These are phyloP conservation scores for Leptodontidium sp. DNA, from an alignment of 2,329 filamentous ascomycete species.

Conservation along the genomic window DNA sequence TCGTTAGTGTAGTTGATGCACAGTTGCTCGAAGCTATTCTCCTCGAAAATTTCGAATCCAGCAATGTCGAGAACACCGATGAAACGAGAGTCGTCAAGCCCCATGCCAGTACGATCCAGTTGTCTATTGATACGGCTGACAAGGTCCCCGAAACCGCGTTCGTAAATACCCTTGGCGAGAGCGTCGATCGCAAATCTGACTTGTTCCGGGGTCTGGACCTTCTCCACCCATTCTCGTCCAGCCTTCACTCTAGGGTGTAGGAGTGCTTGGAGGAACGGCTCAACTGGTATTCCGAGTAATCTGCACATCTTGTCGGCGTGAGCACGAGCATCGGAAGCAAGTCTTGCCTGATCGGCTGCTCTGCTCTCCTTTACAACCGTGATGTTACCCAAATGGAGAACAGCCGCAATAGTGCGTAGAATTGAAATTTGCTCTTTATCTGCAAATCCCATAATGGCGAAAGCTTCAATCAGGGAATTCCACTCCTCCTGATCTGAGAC, in stretches of 20 bases:
- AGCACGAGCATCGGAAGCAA: constrained; percentile 77
- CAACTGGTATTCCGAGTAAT: constrained; percentile 83
- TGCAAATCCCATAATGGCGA: constrained; percentile 91
- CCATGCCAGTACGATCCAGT: constrained; percentile 84
- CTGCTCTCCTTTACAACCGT: constrained; percentile 89
- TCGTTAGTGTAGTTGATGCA: constrained; percentile 99
- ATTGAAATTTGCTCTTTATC: constrained; percentile 85
- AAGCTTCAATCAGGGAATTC: constrained; percentile 89
- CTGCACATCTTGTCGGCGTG: constrained; percentile 82
- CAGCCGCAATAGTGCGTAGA: constrained; percentile 85
- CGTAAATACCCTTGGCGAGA: constrained; percentile 95
- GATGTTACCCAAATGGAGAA: constrained; percentile 93
- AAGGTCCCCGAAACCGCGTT: constrained; percentile 92
- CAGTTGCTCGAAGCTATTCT: constrained; percentile 98
- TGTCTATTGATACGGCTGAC: constrained; percentile 92
- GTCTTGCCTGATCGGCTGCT: constrained; percentile 86
- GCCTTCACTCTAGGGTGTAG: constrained; percentile 95
- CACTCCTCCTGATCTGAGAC: constrained; percentile 93
- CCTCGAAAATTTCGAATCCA: constrained; percentile 97
- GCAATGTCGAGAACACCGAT: constrained; percentile 99
- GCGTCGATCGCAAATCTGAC: constrained; percentile 90
- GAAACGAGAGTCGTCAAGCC: constrained; percentile 89
- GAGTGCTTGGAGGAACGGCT: constrained; percentile 87
- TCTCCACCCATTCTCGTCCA: constrained; percentile 97
- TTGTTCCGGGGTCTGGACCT: constrained; percentile 96